Percentiles rank a stretch among this genome's conserved stretches.
Evolutionary conservation across 805 yeast genomes (phyloP).

Genomic region (Zygosaccharomyces rouxii): DNA sequence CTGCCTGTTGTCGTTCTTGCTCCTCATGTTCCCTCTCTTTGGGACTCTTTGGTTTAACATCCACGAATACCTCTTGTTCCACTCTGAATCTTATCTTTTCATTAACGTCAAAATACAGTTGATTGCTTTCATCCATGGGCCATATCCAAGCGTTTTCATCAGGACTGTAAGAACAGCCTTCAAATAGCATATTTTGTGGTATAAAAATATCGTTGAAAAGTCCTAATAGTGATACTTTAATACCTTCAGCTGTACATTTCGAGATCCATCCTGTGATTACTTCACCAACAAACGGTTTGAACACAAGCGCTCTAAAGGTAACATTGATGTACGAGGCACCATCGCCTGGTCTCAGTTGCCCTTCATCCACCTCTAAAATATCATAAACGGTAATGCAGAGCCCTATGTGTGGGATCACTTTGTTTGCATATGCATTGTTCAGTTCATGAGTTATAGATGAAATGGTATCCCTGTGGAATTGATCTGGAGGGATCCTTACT

Average conservation of each 20-base stretch:
- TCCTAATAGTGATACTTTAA: constrained; percentile 61
- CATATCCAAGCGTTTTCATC: constrained; percentile 96
- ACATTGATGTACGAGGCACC: constrained; percentile 81
- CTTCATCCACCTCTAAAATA: constrained; percentile 75
- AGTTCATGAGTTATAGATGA: constrained; percentile 75
- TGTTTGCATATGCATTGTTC: constrained; percentile 80
- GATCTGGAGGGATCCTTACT: constrained; percentile 82
- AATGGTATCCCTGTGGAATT: constrained; percentile 66
- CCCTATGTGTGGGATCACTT: constrained; percentile 79
- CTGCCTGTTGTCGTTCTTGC: constrained; percentile 25
- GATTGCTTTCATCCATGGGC: constrained; percentile 67
- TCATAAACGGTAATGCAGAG: constrained; percentile 84
- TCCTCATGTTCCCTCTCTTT: constrained; percentile 43
- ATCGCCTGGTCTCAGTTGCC: constrained; percentile 88
- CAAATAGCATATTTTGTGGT: constrained; percentile 79
- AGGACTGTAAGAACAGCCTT: constrained; percentile 58
- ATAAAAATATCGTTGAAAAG: constrained; percentile 90
- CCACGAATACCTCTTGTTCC: constrained; percentile 82
- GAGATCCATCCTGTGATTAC: constrained; percentile 89
- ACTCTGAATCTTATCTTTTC: constrained; percentile 89
- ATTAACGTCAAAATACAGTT: constrained; percentile 79
- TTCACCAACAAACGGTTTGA: constrained; percentile 94
- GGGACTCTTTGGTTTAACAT: constrained; percentile 75
- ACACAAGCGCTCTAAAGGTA: constrained; percentile 69
- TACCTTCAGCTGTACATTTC: constrained; percentile 82